These are phyloP conservation scores for Geoglossum cookeanum DNA, from an alignment of 2,329 filamentous ascomycete species.

Conservation along the genomic window DNA sequence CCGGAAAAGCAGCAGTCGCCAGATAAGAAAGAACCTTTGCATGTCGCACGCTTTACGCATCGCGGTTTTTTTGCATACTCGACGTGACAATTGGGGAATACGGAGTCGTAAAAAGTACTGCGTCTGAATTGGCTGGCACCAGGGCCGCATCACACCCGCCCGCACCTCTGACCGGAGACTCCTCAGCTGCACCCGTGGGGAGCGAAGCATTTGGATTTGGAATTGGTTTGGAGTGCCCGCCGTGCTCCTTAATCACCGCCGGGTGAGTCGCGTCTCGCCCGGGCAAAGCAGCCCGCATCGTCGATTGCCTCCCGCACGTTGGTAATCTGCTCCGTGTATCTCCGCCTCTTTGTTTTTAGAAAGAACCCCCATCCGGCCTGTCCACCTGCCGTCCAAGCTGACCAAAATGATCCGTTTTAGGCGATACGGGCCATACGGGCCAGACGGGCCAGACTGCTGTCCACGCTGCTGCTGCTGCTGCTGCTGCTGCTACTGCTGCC, in stretches of 20 bases:
- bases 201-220: background rate
- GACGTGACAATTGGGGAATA: no score
- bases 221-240: background rate
- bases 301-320: background rate
- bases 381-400: background rate
- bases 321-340: background rate
- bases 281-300: background rate
- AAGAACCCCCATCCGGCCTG: background rate
- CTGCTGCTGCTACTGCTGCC: no score
- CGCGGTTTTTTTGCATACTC: no score
- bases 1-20: no score
- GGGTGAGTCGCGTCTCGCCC: background rate
- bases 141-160: background rate
- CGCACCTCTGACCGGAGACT: background rate
- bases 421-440: background rate
- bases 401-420: conserved; percentile 2
- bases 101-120: no score
- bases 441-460: no score
- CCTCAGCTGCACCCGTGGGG: background rate
- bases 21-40: no score
- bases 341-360: background rate
- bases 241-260: background rate
- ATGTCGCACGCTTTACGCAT: no score
- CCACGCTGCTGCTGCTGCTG: no score
- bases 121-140: background rate